Conservation (phyloP, 352 stramenopile species). For the Globisporangium mamillatum region DNA sequence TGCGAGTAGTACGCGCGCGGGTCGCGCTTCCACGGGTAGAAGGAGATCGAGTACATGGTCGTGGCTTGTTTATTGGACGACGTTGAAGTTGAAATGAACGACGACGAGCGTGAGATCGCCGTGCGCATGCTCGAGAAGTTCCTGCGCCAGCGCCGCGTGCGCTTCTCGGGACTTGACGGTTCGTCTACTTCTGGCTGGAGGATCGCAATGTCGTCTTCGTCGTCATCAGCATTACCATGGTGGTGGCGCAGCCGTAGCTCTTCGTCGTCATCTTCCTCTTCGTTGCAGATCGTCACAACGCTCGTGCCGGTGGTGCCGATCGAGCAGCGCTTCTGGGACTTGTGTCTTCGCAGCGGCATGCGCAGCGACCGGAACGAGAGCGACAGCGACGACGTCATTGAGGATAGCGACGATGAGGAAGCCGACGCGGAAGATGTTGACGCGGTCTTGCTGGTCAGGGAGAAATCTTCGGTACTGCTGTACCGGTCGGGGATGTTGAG, state of each 20-base stretch:
- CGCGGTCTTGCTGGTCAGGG: conserved; percentile 1
- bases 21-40: conserved; percentile 78
- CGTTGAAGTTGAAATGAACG: not conserved
- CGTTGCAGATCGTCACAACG: conserved; percentile 11
- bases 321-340: conserved; percentile 10
- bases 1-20: conserved; percentile 63
- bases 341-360: conserved; percentile 6
- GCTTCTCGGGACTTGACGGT: conserved; percentile 1
- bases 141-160: conserved; percentile 4
- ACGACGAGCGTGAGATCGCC: conserved; percentile 16
- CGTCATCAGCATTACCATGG: not conserved
- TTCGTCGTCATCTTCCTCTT: conserved; percentile 8
- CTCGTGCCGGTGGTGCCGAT: conserved; percentile 16
- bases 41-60: conserved; percentile 70
- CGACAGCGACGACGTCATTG: not conserved
- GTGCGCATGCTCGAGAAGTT: conserved; percentile 16
- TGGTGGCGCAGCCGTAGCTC: not conserved
- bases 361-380: conserved; percentile 7
- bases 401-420: not conserved
- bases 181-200: conserved; percentile 17
- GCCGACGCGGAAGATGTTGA: not conserved
- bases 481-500: conserved; percentile 11
- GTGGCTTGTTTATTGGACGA: conserved; percentile 24
- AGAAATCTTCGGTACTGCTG: conserved; percentile 9
- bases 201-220: conserved; percentile 21